Evolutionary conservation across 768 basidiomycete species (phyloP).

Genomic region (Calocybe gangraenosa): DNA sequence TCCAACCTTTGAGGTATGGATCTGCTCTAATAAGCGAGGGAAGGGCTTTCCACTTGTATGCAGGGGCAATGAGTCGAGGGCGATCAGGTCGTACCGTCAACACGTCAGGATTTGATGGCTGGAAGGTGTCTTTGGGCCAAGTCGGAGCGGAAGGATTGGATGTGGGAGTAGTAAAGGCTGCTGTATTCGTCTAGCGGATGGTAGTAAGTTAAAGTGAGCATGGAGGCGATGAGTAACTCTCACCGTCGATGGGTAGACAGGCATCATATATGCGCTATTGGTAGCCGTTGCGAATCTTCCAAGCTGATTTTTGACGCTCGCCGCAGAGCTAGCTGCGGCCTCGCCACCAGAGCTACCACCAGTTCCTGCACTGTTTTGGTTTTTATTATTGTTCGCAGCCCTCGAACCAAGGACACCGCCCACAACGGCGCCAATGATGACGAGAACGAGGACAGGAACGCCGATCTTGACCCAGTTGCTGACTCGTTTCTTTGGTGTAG

Average conservation of each 20-base stretch:
- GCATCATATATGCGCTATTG: conserved; percentile 73
- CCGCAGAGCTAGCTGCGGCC: conserved; percentile 51
- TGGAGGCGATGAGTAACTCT: conserved; percentile 29
- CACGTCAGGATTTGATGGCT: conserved; percentile 58
- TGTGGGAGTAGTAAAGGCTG: conserved; percentile 66
- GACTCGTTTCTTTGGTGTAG: conserved; percentile 39
- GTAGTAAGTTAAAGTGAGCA: neutral
- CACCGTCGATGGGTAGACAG: conserved; percentile 86
- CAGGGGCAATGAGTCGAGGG: conserved; percentile 87
- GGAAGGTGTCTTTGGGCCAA: conserved; percentile 82
- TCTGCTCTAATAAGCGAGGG: conserved; percentile 73
- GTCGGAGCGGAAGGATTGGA: conserved; percentile 55
- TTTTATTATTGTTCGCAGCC: conserved; percentile 34
- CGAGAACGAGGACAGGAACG: conserved; percentile 58
- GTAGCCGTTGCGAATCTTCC: conserved; percentile 77
- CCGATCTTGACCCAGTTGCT: conserved; percentile 79
- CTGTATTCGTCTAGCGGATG: conserved; percentile 70
- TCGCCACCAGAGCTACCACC: conserved; percentile 32
- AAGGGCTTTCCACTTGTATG: conserved; percentile 88
- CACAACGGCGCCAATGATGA: conserved; percentile 64
- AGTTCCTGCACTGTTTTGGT: conserved; percentile 31
- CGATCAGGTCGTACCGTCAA: conserved; percentile 69
- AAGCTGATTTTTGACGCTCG: conserved; percentile 53
- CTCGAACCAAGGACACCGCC: conserved; percentile 79
- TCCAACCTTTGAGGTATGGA: conserved; percentile 86